Evolutionary conservation across 2,329 filamentous ascomycete genomes (phyloP).

Genomic region (Aspergillus pseudoglaucus): DNA sequence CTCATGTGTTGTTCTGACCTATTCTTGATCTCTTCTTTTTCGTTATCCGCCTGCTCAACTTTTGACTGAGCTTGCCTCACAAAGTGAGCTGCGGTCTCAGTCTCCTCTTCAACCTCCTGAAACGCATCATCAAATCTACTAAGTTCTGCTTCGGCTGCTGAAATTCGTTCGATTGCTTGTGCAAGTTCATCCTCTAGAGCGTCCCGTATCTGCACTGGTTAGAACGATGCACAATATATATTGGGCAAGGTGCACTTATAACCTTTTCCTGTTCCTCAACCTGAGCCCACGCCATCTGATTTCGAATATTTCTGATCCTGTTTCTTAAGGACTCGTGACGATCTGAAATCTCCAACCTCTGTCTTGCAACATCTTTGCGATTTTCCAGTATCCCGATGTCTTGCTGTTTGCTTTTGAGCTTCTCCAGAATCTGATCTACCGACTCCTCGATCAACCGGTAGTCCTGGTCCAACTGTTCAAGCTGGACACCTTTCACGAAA

Average conservation of each 20-base stretch:
- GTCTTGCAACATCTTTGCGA: constrained; percentile 55
- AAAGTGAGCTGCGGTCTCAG: constrained; percentile 35
- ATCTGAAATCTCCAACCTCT: constrained; percentile 58
- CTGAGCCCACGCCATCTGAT: constrained; percentile 79
- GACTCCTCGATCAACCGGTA: constrained; percentile 78
- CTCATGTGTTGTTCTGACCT: constrained; percentile 49
- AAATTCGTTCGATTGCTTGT: constrained; percentile 43
- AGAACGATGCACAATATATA: constrained; percentile 3
- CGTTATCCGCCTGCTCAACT: constrained; percentile 41
- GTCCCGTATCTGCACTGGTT: constrained; percentile 24
- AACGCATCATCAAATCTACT: constrained; percentile 42
- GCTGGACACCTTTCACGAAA: constrained; percentile 87
- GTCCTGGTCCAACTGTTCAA: constrained; percentile 86
- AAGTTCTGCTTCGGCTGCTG: constrained; percentile 39
- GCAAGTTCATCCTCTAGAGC: constrained; percentile 30
- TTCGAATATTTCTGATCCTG: constrained; percentile 52
- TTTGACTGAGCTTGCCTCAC: constrained; percentile 40
- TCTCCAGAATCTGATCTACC: constrained; percentile 64
- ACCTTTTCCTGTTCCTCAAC: constrained; percentile 68
- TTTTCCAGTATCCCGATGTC: constrained; percentile 57
- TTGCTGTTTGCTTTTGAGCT: constrained; percentile 55
- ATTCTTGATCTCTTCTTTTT: constrained; percentile 45
- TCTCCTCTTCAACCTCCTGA: constrained; percentile 33
- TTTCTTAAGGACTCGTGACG: constrained; percentile 60
- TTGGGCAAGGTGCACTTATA: constrained; percentile 2